Evolutionary conservation across 441 rosid species (phyloP).

Genomic region (California macrophylla): DNA sequence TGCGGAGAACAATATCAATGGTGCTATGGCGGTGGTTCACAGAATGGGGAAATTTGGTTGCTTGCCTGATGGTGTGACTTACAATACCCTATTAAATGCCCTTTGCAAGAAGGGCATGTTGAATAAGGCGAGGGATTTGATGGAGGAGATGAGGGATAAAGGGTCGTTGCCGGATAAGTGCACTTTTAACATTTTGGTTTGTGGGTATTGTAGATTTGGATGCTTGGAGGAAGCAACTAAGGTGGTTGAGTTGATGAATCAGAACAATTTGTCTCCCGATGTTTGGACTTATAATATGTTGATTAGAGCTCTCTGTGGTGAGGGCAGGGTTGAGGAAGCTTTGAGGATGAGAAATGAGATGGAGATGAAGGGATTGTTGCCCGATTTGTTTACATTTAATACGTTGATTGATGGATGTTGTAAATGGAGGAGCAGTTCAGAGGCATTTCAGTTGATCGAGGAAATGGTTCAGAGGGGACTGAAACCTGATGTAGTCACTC

Average conservation of each 20-base stretch:
- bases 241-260: conserved; percentile 60
- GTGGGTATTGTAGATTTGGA: conserved; percentile 69
- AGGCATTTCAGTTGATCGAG: conserved; percentile 47
- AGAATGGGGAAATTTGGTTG: conserved; percentile 50
- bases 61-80: conserved; percentile 51
- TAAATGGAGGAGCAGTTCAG: conserved; percentile 28
- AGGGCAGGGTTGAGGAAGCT: conserved; percentile 48
- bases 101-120: conserved; percentile 68
- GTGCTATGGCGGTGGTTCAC: conserved; percentile 37
- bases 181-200: conserved; percentile 55
- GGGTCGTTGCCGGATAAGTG: conserved; percentile 47
- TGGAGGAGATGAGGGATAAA: conserved; percentile 54
- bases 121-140: conserved; percentile 50
- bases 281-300: conserved; percentile 60
- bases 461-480: conserved; percentile 56
- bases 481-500: conserved; percentile 45
- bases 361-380: conserved; percentile 45
- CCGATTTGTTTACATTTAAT: conserved; percentile 74
- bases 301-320: conserved; percentile 55
- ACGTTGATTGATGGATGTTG: conserved; percentile 72
- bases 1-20: conserved; percentile 42
- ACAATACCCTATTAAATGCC: conserved; percentile 61
- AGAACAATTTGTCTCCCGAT: conserved; percentile 45
- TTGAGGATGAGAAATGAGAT: conserved; percentile 51
- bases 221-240: conserved; percentile 61